A percentile compares a stretch with the other conserved stretches of the same genome.
These are phyloP conservation scores for Sarocladium brachiariae DNA, from an alignment of 2,329 filamentous ascomycete genomes.

Conservation along the genomic window DNA sequence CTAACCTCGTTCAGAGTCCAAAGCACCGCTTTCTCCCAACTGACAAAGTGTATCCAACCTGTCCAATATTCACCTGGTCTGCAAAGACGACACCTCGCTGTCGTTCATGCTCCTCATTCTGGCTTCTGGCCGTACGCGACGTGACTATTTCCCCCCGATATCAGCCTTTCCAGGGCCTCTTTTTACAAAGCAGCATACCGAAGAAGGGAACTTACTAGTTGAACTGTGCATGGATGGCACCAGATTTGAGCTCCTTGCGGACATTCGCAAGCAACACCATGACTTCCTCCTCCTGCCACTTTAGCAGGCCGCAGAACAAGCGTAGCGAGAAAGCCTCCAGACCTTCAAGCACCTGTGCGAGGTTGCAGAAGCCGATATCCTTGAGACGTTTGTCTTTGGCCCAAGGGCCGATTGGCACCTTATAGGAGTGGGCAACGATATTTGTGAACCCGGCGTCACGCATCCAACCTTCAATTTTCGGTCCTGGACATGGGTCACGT, in stretches of 20 bases:
- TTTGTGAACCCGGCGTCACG: slow-evolving; percentile 28
- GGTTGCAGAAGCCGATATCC: slow-evolving; percentile 21
- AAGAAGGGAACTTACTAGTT: slow-evolving; percentile 16
- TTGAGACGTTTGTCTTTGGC: slow-evolving; percentile 24
- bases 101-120: not conserved
- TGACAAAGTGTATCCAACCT: too few relatives aligned
- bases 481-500: slow-evolving; percentile 19
- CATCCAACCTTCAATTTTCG: slow-evolving; percentile 22
- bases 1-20: too few relatives aligned
- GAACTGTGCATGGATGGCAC: slow-evolving; percentile 19
- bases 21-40: too few relatives aligned
- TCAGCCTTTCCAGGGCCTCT: too few relatives aligned
- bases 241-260: slow-evolving; percentile 22
- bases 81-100: too few relatives aligned
- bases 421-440: slow-evolving; percentile 22
- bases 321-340: slow-evolving; percentile 19
- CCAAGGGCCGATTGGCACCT: slow-evolving; percentile 30
- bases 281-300: slow-evolving; percentile 21
- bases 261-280: slow-evolving; percentile 21
- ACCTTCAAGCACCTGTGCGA: slow-evolving; percentile 14
- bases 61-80: too few relatives aligned
- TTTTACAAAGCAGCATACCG: not conserved
- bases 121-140: slow-evolving; percentile 16
- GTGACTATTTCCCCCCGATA: slow-evolving; percentile 12
- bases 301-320: slow-evolving; percentile 21